Base-by-base conservation (phyloP, 139 green algal genomes). In the Nannochloris sp. region DNA sequence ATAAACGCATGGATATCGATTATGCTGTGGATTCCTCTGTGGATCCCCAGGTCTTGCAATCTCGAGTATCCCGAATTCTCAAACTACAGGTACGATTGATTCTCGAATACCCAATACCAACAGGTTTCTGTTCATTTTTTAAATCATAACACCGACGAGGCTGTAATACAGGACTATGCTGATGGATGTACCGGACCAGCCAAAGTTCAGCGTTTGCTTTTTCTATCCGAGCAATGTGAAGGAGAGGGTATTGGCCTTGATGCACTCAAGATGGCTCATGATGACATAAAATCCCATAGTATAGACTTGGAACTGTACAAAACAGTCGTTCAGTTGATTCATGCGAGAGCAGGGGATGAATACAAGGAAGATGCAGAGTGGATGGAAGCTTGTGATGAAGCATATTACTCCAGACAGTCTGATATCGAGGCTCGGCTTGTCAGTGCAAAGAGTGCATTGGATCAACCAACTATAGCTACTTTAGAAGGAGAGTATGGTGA, bases 161-260 rank as follows among this genome's bases (percentile, higher is more conserved):
- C 20, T 23, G 20, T 23, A 23, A 0, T 8, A 40, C 33, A 40
- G 33, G 33, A 40, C 33, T 40, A 40, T 40, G 33, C 33, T 40
- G 33, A 40, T 40, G 33, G 33, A 40, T 40, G 9, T 8, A 40
- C 33, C 46, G 46, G 46, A 20, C 16, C 17, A 9, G 46, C 46
- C 17, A 53, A 53, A 53, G n/a, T 53, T 26, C 17, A 53, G 46
- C 46, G 46, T 28, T 53, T 53, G 46, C 46, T 53, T 23, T 53
- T 28, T 23, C 16, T 53, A 28, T 8, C 46, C 4, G n/a, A 53
- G 46, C 46, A 53, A 14, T 53, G 46, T 2, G 4, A 53, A 53
- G 46, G 46, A 20, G 6, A 28, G 12, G 46, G 20, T 10, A 23
- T 53, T 23, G 46, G 8, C 16, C 17, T 53, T 20, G 17, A 23